Evolutionary conservation across 805 yeast genomes (phyloP).

Genomic region (Suhomyces sp.): DNA sequence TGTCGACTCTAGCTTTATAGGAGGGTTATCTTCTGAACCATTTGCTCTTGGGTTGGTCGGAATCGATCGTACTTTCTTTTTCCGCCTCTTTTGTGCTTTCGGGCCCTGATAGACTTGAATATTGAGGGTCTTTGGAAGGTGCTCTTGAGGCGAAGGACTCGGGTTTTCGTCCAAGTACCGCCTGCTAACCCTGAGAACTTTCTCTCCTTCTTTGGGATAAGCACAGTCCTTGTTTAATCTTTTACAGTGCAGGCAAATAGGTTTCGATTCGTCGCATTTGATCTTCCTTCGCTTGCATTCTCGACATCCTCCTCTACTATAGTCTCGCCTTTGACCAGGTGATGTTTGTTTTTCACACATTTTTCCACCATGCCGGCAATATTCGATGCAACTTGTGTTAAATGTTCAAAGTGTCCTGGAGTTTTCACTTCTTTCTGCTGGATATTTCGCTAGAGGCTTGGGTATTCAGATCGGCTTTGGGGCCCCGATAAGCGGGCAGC

Average conservation of each 20-base stretch:
- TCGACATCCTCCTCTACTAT: slow-evolving; percentile 39
- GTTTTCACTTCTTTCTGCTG: neutral
- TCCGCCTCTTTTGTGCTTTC: slow-evolving; percentile 6
- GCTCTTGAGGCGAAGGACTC: neutral
- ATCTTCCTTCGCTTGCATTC: slow-evolving; percentile 44
- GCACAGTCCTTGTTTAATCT: slow-evolving; percentile 31
- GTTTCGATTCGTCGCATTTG: slow-evolving; percentile 37
- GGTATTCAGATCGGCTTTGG: neutral
- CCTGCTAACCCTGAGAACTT: slow-evolving; percentile 27
- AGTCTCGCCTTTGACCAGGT: slow-evolving; percentile 14
- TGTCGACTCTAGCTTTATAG: neutral
- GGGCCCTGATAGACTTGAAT: slow-evolving; percentile 8
- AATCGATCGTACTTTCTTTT: neutral
- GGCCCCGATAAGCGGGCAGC: neutral
- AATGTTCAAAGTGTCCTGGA: neutral
- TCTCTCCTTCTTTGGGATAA: slow-evolving; percentile 37
- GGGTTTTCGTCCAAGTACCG: slow-evolving; percentile 6
- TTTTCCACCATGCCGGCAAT: slow-evolving; percentile 1
- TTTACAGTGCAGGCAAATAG: slow-evolving; percentile 31
- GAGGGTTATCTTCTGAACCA: neutral
- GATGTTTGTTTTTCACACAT: slow-evolving; percentile 1
- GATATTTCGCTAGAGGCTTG: neutral
- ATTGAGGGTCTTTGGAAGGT: slow-evolving; percentile 1
- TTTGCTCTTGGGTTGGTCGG: neutral
- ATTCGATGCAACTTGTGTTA: neutral